Evolutionary conservation across 768 basidiomycete genomes (phyloP), one percentile per base, ranked within the genome.

Genomic region (Suillus sp.): DNA sequence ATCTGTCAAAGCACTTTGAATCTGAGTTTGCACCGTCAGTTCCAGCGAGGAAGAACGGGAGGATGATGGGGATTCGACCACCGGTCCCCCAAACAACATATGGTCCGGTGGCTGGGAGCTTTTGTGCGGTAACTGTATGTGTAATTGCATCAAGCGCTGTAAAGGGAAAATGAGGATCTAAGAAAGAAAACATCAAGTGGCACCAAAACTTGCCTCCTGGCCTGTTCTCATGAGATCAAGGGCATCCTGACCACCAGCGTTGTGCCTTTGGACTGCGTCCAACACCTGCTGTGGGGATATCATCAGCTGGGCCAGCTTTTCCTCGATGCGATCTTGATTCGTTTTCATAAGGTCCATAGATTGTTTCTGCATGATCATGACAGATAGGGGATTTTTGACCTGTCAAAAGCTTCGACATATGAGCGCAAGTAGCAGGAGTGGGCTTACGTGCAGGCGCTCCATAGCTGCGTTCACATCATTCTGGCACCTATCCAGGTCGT

Each of bases 141-240:
- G 16, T 4, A 57, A 7, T 38, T 57, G 55, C 27, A 68, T 43
- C 27, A 74, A 71, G 25, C 71, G 75, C 73, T 74, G 37, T 55
- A 3, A 62, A 38, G 38, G 10, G 25, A 11, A 7, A 6, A 20
- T 27, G 18, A 57, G 55, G 10, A 25, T 57, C 37, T 3, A 38
- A 53, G 50, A 40, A 27, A 13, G 37, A 38, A 18, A 40, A 11
- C 7, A 35, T 34, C 13, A 22, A 35, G 37, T 18, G 11, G 14
- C 37, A 27, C 22, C n/a, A 64, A 42, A 58, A 65, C 61, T 10
- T 66, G 83, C 84, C 69, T 75, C 74, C 74, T 88, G 86, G 11
- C 85, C 85, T 27, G 76, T 72, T 54, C 77, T 77, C 86, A 87
- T 87, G 42, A 87, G 73, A 6, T 75, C 70, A 60, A 79, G 70